Percentiles rank a stretch among this genome's conserved stretches.
phyloP scores from a whole-genome alignment of 2,329 filamentous ascomycete species.

The Podosphaera fusca region DNA sequence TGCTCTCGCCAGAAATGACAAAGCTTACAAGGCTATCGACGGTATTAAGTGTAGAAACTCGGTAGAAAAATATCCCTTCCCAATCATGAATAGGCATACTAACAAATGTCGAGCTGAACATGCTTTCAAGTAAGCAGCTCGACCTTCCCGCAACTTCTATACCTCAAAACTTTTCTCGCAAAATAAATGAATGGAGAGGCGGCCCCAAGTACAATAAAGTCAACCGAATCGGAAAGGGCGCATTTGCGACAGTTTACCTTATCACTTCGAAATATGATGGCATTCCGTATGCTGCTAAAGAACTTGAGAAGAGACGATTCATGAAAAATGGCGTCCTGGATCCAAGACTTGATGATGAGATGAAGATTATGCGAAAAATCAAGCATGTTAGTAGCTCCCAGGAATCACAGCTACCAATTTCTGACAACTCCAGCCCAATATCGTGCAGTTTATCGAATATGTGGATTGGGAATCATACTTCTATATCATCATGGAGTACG shows the following conservation, averaged over 20 bases:
- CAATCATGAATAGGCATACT: slow-evolving; percentile 1
- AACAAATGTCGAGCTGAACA: slow-evolving; percentile 6
- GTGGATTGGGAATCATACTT: slow-evolving; percentile 60
- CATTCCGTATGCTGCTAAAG: slow-evolving; percentile 69
- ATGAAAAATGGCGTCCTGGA: slow-evolving; percentile 82
- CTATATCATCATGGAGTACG: slow-evolving; percentile 94
- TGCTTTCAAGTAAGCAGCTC: slow-evolving; percentile 8
- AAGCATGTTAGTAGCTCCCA: slow-evolving; percentile 40
- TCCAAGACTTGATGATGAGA: slow-evolving; percentile 85
- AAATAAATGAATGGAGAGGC: slow-evolving; percentile 54
- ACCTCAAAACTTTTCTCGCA: slow-evolving; percentile 2
- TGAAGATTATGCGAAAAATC: slow-evolving; percentile 79
- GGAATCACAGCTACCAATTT: background rate
- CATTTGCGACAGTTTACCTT: slow-evolving; percentile 85
- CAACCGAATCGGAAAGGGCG: slow-evolving; percentile 66
- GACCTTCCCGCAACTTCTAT: background rate
- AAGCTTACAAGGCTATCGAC: slow-evolving; percentile 2
- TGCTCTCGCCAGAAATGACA: slow-evolving; percentile 4
- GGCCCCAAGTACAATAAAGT: slow-evolving; percentile 67
- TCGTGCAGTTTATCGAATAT: slow-evolving; percentile 79
- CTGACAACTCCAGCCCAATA: slow-evolving; percentile 37
- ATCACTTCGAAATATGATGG: slow-evolving; percentile 72
- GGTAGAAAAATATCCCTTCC: slow-evolving; percentile 6
- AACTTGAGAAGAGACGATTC: slow-evolving; percentile 79
- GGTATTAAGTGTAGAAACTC: slow-evolving; percentile 6